Base-by-base conservation (phyloP, 306 rosid genomes). In the Arachis stenosperma region DNA sequence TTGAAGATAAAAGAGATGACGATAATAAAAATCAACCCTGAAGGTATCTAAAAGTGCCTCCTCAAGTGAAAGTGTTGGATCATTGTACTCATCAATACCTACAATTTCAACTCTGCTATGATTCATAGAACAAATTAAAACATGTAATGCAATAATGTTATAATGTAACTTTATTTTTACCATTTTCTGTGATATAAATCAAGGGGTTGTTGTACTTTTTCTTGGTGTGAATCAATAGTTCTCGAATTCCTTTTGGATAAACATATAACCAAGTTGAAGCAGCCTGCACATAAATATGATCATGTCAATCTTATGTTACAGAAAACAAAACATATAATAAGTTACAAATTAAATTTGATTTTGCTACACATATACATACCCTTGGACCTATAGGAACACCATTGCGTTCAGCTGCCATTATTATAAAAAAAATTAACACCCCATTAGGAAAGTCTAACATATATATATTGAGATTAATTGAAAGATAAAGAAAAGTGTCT, bases 131-230 rank as follows among this genome's bases (percentile, higher is more conserved):
- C 37, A 33, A 33, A 33, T 33, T 4, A 33, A 33, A 33, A 33
- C 37, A 33, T 33, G 37, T 4, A 33, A 2, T 33, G 37, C 37
- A 33, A 33, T 33, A 33, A 65, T 33, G 42, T 65, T 5, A 22
- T 14, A 1, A 4, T 37, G 13, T 56, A 61, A 22, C 27, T 22
- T 22, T 22, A 22, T 22, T 22, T 33, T 76, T 79, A 88, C 92
- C 90, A 54, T 88, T 88, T 75, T 85, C 92, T 2, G 87, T 90
- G 5, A 90, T 90, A 72, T 87, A 90, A 59, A 84, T 82, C n/a
- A 84, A 56, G 3, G 88, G 90, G 12, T 87, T 71, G 3, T 82
- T 44, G 36, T 87, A 90, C 58, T 58, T 82, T 5, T 8, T 46
- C 66, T 78, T 87, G 8, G 65, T 51, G 56, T 88, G 81, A 51